phyloP scores from a whole-genome alignment of 83 land plant genomes.

The Diphasiastrum complanatum region DNA sequence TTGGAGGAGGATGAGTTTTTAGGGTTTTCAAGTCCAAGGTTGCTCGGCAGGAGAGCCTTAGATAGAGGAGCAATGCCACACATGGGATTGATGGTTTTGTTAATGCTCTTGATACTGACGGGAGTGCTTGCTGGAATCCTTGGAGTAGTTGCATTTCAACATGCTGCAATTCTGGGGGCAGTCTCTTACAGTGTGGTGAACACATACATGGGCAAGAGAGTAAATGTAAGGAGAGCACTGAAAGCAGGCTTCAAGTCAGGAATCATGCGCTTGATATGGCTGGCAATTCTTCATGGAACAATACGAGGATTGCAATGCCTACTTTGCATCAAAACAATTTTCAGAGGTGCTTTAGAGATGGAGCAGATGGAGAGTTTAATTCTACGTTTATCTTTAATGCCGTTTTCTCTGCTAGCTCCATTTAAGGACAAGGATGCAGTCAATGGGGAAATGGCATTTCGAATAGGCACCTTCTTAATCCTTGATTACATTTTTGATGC shows the following conservation, averaged over 20 bases:
- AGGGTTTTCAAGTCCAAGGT: slow-evolving; percentile 1
- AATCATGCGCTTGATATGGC: slow-evolving; percentile 44
- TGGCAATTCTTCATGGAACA: slow-evolving; percentile 54
- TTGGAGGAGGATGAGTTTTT: too few relatives aligned
- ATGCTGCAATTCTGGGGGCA: slow-evolving; percentile 44
- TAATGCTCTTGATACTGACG: slow-evolving; percentile 16
- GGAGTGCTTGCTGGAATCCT: slow-evolving; percentile 19
- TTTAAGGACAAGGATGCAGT: slow-evolving; percentile 29
- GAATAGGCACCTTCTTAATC: slow-evolving; percentile 43
- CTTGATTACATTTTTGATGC: slow-evolving; percentile 48
- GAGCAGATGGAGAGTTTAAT: slow-evolving; percentile 31
- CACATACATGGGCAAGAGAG: slow-evolving; percentile 33
- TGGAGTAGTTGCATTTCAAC: slow-evolving; percentile 22
- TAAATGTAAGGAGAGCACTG: slow-evolving; percentile 21
- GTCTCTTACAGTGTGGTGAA: slow-evolving; percentile 46
- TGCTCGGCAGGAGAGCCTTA: slow-evolving; percentile 7
- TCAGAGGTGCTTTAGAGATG: slow-evolving; percentile 44
- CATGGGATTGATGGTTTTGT: slow-evolving; percentile 23
- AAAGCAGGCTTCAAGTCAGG: slow-evolving; percentile 47
- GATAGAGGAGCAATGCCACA: slow-evolving; percentile 24
- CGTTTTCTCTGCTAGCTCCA: slow-evolving; percentile 40
- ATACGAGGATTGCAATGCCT: slow-evolving; percentile 55
- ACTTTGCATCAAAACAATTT: slow-evolving; percentile 46
- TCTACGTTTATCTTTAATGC: slow-evolving; percentile 31
- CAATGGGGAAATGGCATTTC: slow-evolving; percentile 34